Conservation (phyloP, 768 basidiomycete species). For the Lactifluus echinatus region DNA sequence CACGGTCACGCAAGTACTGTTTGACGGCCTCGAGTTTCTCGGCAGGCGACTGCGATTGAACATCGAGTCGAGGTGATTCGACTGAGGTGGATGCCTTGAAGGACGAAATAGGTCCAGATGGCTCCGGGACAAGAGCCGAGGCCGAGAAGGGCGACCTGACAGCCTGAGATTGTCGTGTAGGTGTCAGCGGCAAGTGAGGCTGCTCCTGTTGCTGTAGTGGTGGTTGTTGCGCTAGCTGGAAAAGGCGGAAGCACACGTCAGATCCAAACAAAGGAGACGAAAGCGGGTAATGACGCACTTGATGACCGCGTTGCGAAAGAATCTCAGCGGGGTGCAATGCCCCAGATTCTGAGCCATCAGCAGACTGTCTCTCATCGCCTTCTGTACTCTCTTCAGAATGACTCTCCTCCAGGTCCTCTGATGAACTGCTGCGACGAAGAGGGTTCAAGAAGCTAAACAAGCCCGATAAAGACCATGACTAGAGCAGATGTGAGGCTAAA, state of each 20-base stretch:
- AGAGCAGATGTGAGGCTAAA: slow-evolving; percentile 26
- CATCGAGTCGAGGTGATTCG: slow-evolving; percentile 9
- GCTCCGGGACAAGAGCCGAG: slow-evolving; percentile 2
- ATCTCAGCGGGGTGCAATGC: slow-evolving; percentile 6
- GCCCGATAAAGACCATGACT: slow-evolving; percentile 42
- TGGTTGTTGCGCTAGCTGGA: slow-evolving; percentile 5
- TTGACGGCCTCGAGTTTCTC: slow-evolving; percentile 42
- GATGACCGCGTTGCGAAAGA: slow-evolving; percentile 20
- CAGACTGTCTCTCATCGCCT: slow-evolving; percentile 6
- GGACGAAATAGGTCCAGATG: slow-evolving; percentile 18
- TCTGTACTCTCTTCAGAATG: slow-evolving; percentile 2
- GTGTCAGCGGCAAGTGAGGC: slow-evolving; percentile 5
- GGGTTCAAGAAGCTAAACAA: slow-evolving; percentile 48
- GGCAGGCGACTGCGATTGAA: slow-evolving; percentile 27
- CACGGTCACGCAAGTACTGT: slow-evolving; percentile 36
- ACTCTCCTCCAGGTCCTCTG: slow-evolving; percentile 16
- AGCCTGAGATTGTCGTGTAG: not conserved
- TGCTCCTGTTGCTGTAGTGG: not conserved
- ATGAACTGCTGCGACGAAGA: slow-evolving; percentile 25
- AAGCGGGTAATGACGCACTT: slow-evolving; percentile 7
- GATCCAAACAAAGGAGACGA: not conserved
- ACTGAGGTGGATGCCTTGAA: slow-evolving; percentile 19
- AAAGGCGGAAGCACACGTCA: not conserved
- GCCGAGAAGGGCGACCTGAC: not conserved
- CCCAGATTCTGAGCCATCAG: slow-evolving; percentile 1